Base-by-base conservation (phyloP, 345 rosid species). In the Eutrema yunnanense region DNA sequence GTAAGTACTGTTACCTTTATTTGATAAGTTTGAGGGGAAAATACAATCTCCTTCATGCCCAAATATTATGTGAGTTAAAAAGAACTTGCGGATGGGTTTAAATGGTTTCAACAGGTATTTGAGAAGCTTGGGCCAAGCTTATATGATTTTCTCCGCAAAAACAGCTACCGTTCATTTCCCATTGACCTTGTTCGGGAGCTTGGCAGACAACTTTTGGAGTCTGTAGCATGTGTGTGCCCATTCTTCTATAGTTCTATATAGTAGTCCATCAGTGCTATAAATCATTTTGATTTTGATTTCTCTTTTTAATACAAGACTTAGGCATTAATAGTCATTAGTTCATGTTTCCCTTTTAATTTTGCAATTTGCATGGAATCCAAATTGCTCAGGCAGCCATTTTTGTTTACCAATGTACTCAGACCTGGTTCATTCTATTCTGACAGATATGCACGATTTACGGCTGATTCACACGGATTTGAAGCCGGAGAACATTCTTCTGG, bases 71-170 rank as follows among this genome's bases (percentile, higher is more conserved):
- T 73, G 93, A 96, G 96, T 78, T 88, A 83, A 79, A 30, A 73
- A 88, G 82, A 86, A 83, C 84, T 84, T 79, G 86, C 85, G 85
- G 85, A 77, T 87, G 93, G 79, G 86, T 87, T 82, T 77, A 79
- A 82, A 92, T 95, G 96, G 87, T 95, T 84, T 85, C 84, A 82
- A 88, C 98, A 95, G 98, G 99, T 95, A 54, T 92, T 92, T 95
- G 99, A 95, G 98, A 95, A 92, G 92, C 99, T 92, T 92, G 99
- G 99, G 72, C 96, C 99, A 80, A 92, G 99, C 90, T 88, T 92
- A 90, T 95, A 92, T 82, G 97, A 93, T 84, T 90, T 93, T 89
- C 97, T 93, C 77, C 96, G 91, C 87, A 86, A 90, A 90, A 93
- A 93, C 94, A 87, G 85, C 89, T 93, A 90, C 81, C 92, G 96